Percentiles rank a stretch among this genome's conserved stretches.
Conservation (phyloP, 2,329 filamentous ascomycete genomes). For the Sporothrix dimorphospora region DNA sequence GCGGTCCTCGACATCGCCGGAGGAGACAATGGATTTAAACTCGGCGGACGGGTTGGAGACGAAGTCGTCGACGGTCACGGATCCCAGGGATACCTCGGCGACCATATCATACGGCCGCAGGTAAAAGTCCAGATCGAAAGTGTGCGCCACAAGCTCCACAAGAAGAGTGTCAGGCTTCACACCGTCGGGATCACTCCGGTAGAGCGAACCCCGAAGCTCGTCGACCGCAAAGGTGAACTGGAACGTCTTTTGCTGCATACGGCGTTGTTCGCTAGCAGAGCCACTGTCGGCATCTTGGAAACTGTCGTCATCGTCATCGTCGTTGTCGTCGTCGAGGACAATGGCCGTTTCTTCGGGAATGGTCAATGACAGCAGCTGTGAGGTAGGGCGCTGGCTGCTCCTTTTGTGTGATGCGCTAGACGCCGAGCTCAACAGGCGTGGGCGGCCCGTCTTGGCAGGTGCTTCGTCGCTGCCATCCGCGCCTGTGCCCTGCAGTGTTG, state of each 20-base stretch:
- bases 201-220: slow-evolving; percentile 89
- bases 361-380: slow-evolving; percentile 69
- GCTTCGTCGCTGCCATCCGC: slow-evolving; percentile 35
- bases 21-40: slow-evolving; percentile 97
- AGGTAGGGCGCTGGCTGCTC: slow-evolving; percentile 62
- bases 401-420: slow-evolving; percentile 51
- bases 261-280: slow-evolving; percentile 61
- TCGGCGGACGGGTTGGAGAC: slow-evolving; percentile 86
- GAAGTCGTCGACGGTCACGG: slow-evolving; percentile 89
- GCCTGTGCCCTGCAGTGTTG: slow-evolving; percentile 39
- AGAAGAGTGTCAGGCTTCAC: slow-evolving; percentile 77
- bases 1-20: slow-evolving; percentile 71
- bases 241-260: slow-evolving; percentile 86
- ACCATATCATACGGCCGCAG: slow-evolving; percentile 90
- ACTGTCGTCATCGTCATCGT: slow-evolving; percentile 67
- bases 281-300: slow-evolving; percentile 68
- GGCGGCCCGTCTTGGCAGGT: slow-evolving; percentile 42
- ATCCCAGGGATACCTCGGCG: slow-evolving; percentile 85
- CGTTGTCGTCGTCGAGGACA: slow-evolving; percentile 63
- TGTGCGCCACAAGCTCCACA: slow-evolving; percentile 87
- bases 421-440: slow-evolving; percentile 50
- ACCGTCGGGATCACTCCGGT: slow-evolving; percentile 78
- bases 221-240: slow-evolving; percentile 97
- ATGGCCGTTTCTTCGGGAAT: slow-evolving; percentile 68
- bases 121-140: slow-evolving; percentile 85